Percentiles rank a stretch among this genome's conserved stretches.
These are phyloP conservation scores for Tuber umbilicatum DNA, from an alignment of 495 filamentous ascomycete species.

Conservation along the genomic window DNA sequence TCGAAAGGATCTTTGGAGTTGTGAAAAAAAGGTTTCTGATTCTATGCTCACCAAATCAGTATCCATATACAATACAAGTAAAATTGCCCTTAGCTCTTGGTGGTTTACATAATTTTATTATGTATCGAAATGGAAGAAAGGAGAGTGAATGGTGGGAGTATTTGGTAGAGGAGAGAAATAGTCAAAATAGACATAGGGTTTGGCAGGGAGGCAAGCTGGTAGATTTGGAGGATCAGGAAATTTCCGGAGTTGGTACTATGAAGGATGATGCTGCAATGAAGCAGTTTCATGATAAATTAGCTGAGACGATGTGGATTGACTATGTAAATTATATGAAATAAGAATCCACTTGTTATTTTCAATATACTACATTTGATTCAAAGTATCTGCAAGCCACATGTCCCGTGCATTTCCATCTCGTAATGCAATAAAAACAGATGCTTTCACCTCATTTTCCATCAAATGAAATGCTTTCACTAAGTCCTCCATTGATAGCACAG, in stretches of 20 bases:
- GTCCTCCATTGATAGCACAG: neutral
- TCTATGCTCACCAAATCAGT: neutral
- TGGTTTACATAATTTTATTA: neutral
- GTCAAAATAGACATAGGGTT: too few species aligned
- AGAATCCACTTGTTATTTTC: neutral
- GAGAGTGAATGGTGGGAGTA: neutral
- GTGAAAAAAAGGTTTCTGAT: neutral
- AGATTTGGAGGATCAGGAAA: neutral
- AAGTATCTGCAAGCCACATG: neutral
- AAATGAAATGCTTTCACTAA: neutral
- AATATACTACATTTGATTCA: neutral
- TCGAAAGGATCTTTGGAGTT: neutral
- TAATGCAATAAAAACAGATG: neutral
- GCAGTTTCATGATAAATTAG: neutral
- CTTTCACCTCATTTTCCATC: neutral
- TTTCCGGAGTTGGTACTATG: neutral
- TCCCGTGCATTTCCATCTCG: neutral
- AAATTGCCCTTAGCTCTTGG: neutral
- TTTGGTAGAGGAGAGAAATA: too few species aligned
- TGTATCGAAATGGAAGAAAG: neutral
- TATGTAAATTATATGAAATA: neutral
- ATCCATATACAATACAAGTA: neutral
- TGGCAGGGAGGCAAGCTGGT: too few species aligned
- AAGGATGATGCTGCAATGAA: neutral
- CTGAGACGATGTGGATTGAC: neutral